phyloP scores from a whole-genome alignment of 2,329 filamentous ascomycete species.

The Corinectria fuckeliana region DNA sequence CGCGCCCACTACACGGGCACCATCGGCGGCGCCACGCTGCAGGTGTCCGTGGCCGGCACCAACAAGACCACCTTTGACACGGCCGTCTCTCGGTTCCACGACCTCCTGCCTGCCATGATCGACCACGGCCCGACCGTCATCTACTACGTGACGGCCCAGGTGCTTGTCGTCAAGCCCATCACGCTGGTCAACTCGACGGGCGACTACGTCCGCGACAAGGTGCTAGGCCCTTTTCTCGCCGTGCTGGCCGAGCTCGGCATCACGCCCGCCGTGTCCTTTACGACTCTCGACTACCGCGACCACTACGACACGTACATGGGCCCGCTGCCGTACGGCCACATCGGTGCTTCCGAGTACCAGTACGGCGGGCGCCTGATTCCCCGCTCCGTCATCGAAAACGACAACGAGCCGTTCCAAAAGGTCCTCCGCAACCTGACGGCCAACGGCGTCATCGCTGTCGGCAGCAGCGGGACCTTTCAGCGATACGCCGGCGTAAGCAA shows the following conservation, averaged over 20 bases:
- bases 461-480: constrained; percentile 41
- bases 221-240: constrained; percentile 51
- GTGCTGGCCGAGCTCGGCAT: constrained; percentile 31
- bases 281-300: constrained; percentile 40
- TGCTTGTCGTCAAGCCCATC: constrained; percentile 52
- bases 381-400: constrained; percentile 38
- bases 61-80: constrained; percentile 25
- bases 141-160: constrained; percentile 40
- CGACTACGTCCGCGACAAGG: constrained; percentile 43
- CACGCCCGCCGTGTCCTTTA: constrained; percentile 37
- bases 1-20: constrained; percentile 54
- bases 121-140: constrained; percentile 56
- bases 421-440: constrained; percentile 41
- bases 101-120: constrained; percentile 46
- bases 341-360: constrained; percentile 42
- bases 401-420: constrained; percentile 39
- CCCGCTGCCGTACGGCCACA: constrained; percentile 42
- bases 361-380: constrained; percentile 48
- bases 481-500: constrained; percentile 40
- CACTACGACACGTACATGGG: constrained; percentile 44
- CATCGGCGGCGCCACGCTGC: constrained; percentile 41
- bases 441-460: constrained; percentile 41
- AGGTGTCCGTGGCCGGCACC: constrained; percentile 11
- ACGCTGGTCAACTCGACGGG: constrained; percentile 53
- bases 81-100: constrained; percentile 33